phyloP scores from a whole-genome alignment of 768 basidiomycete species.

The Xanthoconium stramineum region DNA sequence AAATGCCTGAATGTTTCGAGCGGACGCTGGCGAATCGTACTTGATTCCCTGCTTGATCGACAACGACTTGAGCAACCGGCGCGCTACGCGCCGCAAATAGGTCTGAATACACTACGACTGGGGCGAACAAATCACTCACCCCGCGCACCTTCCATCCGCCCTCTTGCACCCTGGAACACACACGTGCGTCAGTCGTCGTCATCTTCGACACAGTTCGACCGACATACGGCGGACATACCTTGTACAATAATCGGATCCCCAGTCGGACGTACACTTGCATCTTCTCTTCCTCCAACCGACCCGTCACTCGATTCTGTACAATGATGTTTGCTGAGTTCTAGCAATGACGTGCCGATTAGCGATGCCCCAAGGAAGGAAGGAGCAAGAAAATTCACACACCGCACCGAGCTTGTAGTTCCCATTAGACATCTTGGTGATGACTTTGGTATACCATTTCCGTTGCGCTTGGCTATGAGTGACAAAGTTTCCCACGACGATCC shows the following conservation, averaged over 20 bases:
- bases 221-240: slow-evolving; percentile 38
- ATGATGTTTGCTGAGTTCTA: slow-evolving; percentile 98
- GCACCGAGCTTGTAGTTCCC: slow-evolving; percentile 91
- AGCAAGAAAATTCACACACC: slow-evolving; percentile 38
- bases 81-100: slow-evolving; percentile 48
- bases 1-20: slow-evolving; percentile 79
- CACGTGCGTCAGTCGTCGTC: neutral
- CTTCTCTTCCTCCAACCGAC: slow-evolving; percentile 95
- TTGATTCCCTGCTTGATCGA: slow-evolving; percentile 94
- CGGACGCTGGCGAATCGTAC: slow-evolving; percentile 85
- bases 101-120: neutral
- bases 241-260: slow-evolving; percentile 90
- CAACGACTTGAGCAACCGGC: slow-evolving; percentile 77
- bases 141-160: slow-evolving; percentile 84
- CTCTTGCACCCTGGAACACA: slow-evolving; percentile 62
- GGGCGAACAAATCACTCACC: slow-evolving; percentile 43
- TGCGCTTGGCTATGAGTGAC: slow-evolving; percentile 95
- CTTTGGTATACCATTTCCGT: slow-evolving; percentile 94
- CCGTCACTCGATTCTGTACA: slow-evolving; percentile 90
- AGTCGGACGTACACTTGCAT: slow-evolving; percentile 94
- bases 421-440: slow-evolving; percentile 79
- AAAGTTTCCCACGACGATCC: slow-evolving; percentile 90
- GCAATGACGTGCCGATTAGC: neutral
- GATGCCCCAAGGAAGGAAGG: neutral
- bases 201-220: neutral